Base-by-base conservation (phyloP, 495 filamentous ascomycete genomes). In the Schizothecium vesticola region DNA sequence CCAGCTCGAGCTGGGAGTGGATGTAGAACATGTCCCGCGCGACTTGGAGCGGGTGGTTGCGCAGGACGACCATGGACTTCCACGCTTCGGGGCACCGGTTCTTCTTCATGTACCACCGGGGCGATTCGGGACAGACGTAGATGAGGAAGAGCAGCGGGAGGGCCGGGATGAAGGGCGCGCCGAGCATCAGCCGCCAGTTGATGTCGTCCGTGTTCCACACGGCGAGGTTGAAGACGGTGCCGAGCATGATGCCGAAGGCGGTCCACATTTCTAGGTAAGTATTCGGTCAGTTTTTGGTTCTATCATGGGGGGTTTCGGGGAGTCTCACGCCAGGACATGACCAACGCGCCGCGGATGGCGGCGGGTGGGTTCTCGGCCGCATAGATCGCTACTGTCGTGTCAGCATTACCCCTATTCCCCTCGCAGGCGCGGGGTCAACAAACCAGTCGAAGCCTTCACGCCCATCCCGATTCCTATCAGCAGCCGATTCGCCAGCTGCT, bases 11-110 rank as follows among this genome's bases (percentile, higher is more conserved):
- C 66, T 83, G 89, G 1, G 85, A 82, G 73, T 92, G 85, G 66
- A 92, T 90, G 73, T 88, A 90, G 77, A 90, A 93, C 11, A 93
- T 83, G 75, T 94, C 91, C 1, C 91, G 81, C 7, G 90, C 91
- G 5, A 89, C 91, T 70, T 93, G 90, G 56, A 93, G 72, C 2
- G 83, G 82, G 31, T 85, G 85, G 75, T 87, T 86, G 0, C 91
- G 87, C 3, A 93, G 87, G 12, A 79, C 75, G 9, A 79, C 59
- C 62, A 93, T 82, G 3, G 89, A 88, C 1, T 80, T 73, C 77
- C 85, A 92, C 0, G 91, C 91, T 26, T 90, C 77, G 4, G 72
- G 68, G 71, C 90, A 89, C 22, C 80, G 79, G 63, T 85, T 81
- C 76, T 91, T 91, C 75, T 88, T 82, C 81, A 86, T 85, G 69